A percentile compares a stretch with the other conserved stretches of the same genome.
Evolutionary conservation across 73 alveolate species (phyloP).

Genomic region (Paramecium primaurelia): DNA sequence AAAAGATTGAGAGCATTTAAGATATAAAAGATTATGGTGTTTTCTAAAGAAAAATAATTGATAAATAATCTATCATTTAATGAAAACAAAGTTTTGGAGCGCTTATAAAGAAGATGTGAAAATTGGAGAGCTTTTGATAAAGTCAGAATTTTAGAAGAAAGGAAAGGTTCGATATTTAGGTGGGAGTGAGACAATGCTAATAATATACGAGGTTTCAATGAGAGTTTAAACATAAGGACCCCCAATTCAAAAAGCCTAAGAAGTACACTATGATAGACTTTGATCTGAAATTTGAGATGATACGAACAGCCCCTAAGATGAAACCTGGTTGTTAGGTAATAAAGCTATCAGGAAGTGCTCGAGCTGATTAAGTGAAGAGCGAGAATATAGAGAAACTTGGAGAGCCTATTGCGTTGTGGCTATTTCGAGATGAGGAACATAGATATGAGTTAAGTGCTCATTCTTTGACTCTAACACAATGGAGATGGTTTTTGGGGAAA

Average conservation of each 20-base stretch:
- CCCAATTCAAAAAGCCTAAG: not conserved
- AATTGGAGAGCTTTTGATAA: not conserved
- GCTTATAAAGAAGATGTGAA: not conserved
- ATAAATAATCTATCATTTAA: not conserved
- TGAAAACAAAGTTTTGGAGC: conserved; percentile 11
- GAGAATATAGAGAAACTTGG: conserved; percentile 36
- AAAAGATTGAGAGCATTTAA: not conserved
- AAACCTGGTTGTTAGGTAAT: not conserved
- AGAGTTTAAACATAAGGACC: not conserved
- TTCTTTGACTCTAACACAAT: not conserved
- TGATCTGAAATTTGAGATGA: conserved; percentile 34
- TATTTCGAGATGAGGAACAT: not conserved
- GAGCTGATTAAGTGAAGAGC: conserved; percentile 27
- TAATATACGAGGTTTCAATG: not conserved
- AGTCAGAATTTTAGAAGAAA: not conserved
- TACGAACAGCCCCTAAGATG: conserved; percentile 42
- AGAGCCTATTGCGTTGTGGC: not conserved
- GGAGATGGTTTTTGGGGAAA: conserved; percentile 54
- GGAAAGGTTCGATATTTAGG: not conserved
- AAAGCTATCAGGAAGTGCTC: not conserved
- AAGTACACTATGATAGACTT: not conserved
- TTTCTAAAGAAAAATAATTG: not conserved
- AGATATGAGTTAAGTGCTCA: not conserved
- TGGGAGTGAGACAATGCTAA: not conserved
- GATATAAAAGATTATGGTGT: not conserved